Conservation (phyloP, 2,329 filamentous ascomycete species). For the Cadophora sp. region DNA sequence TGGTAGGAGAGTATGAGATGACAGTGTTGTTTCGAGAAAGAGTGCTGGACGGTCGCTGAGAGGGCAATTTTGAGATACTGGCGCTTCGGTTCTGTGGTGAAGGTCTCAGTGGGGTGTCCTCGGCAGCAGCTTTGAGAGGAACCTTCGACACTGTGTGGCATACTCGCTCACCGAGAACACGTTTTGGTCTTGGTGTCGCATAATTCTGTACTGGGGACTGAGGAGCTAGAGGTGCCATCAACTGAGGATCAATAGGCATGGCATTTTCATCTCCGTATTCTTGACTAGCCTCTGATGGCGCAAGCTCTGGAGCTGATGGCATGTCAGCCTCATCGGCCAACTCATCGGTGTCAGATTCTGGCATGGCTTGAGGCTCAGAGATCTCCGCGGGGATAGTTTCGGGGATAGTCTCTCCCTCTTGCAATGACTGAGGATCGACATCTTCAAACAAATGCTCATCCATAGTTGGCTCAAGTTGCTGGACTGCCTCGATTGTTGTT, state of each 20-base stretch:
- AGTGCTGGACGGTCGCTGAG: slow-evolving; percentile 49
- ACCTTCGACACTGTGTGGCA: slow-evolving; percentile 80
- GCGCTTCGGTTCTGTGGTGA: slow-evolving; percentile 49
- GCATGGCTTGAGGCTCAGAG: not conserved
- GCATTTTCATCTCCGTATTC: slow-evolving; percentile 73
- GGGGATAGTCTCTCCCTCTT: not conserved
- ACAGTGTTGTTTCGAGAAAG: slow-evolving; percentile 57
- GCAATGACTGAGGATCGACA: not conserved
- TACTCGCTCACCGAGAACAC: slow-evolving; percentile 46
- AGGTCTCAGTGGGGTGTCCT: slow-evolving; percentile 49
- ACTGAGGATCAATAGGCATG: slow-evolving; percentile 60
- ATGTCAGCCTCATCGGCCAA: slow-evolving; percentile 8
- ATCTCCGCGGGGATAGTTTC: not conserved
- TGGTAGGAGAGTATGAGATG: slow-evolving; percentile 60
- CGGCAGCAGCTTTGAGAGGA: slow-evolving; percentile 71
- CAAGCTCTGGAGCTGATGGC: slow-evolving; percentile 48
- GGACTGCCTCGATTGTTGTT: not conserved
- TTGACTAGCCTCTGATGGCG: slow-evolving; percentile 66
- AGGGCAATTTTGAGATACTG: slow-evolving; percentile 52
- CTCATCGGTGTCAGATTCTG: slow-evolving; percentile 3
- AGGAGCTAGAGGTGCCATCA: slow-evolving; percentile 45
- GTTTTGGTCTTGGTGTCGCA: slow-evolving; percentile 41
- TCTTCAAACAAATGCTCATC: not conserved
- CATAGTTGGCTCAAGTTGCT: not conserved
- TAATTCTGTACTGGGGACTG: slow-evolving; percentile 51